These are phyloP conservation scores for Tetrahymena thermophila DNA, from an alignment of 73 alveolate genomes.

Conservation along the genomic window DNA sequence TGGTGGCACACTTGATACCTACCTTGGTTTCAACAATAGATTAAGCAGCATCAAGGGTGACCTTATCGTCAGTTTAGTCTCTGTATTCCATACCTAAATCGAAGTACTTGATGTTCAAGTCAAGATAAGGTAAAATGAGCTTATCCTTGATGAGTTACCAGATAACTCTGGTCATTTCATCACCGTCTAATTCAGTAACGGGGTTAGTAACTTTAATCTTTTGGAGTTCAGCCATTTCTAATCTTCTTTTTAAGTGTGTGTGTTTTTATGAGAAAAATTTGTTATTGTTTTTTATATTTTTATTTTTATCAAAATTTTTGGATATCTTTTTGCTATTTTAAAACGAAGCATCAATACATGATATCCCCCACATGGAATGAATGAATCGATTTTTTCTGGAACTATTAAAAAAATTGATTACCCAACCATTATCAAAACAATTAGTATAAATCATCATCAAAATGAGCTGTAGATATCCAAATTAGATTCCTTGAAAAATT, in stretches of 20 bases:
- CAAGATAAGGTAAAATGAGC: slow-evolving; percentile 70
- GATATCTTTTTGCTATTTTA: background rate
- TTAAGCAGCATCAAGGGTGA: slow-evolving; percentile 77
- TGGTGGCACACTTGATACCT: slow-evolving; percentile 91
- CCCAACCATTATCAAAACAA: background rate
- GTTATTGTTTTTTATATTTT: background rate
- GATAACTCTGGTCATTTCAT: slow-evolving; percentile 53
- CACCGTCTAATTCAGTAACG: slow-evolving; percentile 77
- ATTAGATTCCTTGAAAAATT: background rate
- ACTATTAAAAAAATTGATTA: background rate
- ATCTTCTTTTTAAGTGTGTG: background rate
- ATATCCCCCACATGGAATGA: slow-evolving; percentile 1
- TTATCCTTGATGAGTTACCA: slow-evolving; percentile 47
- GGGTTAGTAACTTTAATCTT: slow-evolving; percentile 67
- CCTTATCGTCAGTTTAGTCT: slow-evolving; percentile 72
- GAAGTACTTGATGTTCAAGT: slow-evolving; percentile 68
- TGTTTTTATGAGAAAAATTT: background rate
- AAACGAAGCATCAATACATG: background rate
- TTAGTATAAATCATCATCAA: background rate
- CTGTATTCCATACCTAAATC: slow-evolving; percentile 81
- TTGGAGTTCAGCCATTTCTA: background rate
- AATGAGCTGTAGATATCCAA: background rate
- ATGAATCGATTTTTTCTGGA: background rate
- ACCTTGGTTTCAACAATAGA: slow-evolving; percentile 69
- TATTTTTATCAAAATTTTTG: background rate